Percentiles rank a stretch among this genome's conserved stretches.
Evolutionary conservation across 345 rosid genomes (phyloP).

Genomic region (Pistacia vera): DNA sequence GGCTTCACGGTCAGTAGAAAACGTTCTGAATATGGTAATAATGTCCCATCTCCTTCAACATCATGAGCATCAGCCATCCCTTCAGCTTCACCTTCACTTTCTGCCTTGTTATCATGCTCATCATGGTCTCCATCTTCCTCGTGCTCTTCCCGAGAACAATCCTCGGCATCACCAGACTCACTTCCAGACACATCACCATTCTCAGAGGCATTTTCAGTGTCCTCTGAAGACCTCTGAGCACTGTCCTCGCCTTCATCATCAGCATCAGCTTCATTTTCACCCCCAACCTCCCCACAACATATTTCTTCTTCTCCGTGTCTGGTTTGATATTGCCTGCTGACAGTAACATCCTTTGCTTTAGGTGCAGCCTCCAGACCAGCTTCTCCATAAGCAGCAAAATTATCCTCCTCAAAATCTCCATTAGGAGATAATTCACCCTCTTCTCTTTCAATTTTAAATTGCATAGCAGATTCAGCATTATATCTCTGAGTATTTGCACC

Average conservation of each 20-base stretch:
- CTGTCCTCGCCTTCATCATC: conserved; percentile 92
- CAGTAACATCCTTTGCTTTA: conserved; percentile 57
- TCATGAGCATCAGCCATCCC: conserved; percentile 80
- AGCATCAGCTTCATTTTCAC: conserved; percentile 75
- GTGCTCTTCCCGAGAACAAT: conserved; percentile 78
- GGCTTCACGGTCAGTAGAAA: conserved; percentile 78
- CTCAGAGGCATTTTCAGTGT: conserved; percentile 83
- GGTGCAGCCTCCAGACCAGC: conserved; percentile 53
- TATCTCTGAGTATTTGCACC: conserved; percentile 48
- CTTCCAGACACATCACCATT: conserved; percentile 92
- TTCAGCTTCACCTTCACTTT: conserved; percentile 96
- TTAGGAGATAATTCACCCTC: conserved; percentile 98
- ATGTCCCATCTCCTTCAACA: conserved; percentile 68
- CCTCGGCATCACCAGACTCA: conserved; percentile 86
- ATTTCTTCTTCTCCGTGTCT: conserved; percentile 51
- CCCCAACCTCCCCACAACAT: conserved; percentile 53
- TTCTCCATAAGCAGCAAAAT: conserved; percentile 74
- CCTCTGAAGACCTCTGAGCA: conserved; percentile 83
- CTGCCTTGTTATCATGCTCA: conserved; percentile 72
- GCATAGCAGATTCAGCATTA: conserved; percentile 48
- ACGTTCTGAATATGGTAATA: conserved; percentile 68
- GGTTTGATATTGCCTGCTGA: conserved; percentile 45
- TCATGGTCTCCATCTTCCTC: conserved; percentile 73
- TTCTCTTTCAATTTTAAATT: conserved; percentile 84
- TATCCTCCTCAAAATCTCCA: conserved; percentile 91